Conservation (phyloP, 2,329 filamentous ascomycete genomes). For the Decorospora gaudefroyi region DNA sequence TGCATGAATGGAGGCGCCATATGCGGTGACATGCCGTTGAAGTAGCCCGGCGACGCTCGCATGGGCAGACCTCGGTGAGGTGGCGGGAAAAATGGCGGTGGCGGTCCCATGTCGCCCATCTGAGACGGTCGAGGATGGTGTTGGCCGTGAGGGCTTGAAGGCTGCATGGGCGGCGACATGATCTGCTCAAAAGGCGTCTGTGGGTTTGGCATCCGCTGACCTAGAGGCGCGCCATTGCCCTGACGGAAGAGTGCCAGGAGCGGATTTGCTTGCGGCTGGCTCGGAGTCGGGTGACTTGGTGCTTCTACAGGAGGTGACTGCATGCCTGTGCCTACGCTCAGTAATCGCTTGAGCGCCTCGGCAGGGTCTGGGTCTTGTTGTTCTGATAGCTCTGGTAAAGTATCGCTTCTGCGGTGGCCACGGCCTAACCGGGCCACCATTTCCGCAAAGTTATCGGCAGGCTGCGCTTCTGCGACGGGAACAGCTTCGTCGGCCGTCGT, state of each 20-base stretch:
- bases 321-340: slow-evolving; percentile 52
- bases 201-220: slow-evolving; percentile 24
- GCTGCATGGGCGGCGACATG: slow-evolving; percentile 56
- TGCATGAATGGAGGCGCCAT: slow-evolving; percentile 30
- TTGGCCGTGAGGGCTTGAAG: slow-evolving; percentile 60
- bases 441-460: slow-evolving; percentile 35
- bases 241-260: slow-evolving; percentile 61
- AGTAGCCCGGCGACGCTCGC: slow-evolving; percentile 26
- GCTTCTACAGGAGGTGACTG: slow-evolving; percentile 45
- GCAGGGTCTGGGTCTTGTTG: slow-evolving; percentile 51
- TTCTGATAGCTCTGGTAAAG: slow-evolving; percentile 39
- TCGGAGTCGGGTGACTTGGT: slow-evolving; percentile 34
- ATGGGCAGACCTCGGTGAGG: slow-evolving; percentile 42
- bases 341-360: slow-evolving; percentile 57
- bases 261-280: slow-evolving; percentile 46
- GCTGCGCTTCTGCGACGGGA: slow-evolving; percentile 12
- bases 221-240: slow-evolving; percentile 25
- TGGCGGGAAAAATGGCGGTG: slow-evolving; percentile 56
- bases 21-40: slow-evolving; percentile 32
- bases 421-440: slow-evolving; percentile 40
- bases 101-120: slow-evolving; percentile 53
- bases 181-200: slow-evolving; percentile 61
- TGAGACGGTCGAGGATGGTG: slow-evolving; percentile 60
- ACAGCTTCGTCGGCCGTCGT: slow-evolving; percentile 32
- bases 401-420: slow-evolving; percentile 33